Conservation (phyloP, 768 basidiomycete genomes). For the Neoboletus magnificus region DNA sequence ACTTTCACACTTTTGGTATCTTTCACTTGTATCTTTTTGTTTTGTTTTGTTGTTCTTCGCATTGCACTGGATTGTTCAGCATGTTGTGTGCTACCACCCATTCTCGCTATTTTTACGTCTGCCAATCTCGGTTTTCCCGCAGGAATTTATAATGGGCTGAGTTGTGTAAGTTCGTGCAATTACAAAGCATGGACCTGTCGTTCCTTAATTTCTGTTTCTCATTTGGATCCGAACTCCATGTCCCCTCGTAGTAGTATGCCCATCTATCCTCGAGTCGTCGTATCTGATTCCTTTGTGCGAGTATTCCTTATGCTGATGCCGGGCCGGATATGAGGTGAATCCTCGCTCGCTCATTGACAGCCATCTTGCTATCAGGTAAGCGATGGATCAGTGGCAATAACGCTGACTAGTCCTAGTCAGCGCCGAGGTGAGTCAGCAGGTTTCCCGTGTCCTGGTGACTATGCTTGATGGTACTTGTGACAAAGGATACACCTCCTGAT, state of each 20-base stretch:
- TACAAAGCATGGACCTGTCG: constrained; percentile 10
- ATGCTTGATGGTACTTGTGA: constrained; percentile 1
- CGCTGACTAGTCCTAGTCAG: too few species aligned
- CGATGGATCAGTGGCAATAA: background rate
- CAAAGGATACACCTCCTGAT: background rate
- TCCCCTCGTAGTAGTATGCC: constrained; percentile 9
- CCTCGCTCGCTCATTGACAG: background rate
- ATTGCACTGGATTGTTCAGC: constrained; percentile 16
- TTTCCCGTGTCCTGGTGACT: background rate
- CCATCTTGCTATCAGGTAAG: background rate
- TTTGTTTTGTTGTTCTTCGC: background rate
- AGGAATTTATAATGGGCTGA: constrained; percentile 15
- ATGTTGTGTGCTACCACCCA: constrained; percentile 10
- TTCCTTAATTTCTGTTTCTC: constrained; percentile 12
- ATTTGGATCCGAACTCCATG: constrained; percentile 2
- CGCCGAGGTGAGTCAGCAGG: constrained; percentile 14
- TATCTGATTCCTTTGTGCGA: background rate
- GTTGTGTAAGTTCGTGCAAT: constrained; percentile 10
- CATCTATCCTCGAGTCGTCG: background rate
- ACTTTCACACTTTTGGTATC: background rate
- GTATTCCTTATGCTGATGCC: background rate
- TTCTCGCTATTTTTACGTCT: constrained; percentile 10
- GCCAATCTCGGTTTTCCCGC: constrained; percentile 15
- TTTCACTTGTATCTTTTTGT: background rate
- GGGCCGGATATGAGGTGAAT: constrained; percentile 12